Base-by-base conservation (phyloP, 352 stramenopile species). In the Phytophthora aleatoria region DNA sequence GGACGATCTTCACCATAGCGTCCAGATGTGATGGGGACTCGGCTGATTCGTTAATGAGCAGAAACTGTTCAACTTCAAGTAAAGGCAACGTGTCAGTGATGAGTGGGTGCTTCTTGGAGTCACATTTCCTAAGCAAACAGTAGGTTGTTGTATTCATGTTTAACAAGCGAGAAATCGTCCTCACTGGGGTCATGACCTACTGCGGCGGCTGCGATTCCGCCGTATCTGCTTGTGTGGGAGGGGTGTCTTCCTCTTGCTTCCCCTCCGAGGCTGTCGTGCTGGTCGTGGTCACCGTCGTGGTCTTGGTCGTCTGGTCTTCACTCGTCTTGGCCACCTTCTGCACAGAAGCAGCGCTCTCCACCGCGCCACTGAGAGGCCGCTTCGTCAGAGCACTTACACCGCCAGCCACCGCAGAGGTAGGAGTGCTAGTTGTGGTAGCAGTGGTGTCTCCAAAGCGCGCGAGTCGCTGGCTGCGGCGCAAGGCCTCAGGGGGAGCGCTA, bases 1-100 rank as follows among this genome's bases (percentile, higher is more conserved):
- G 67, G 20, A 91, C 83, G 55, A 90, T 79, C 70, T 85, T 88
- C 54, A 81, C 48, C 64, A 76, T 73, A 6, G 12, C 31, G 1
- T 24, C 35, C 4, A 33, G 47, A 44, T 56, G 30, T 67, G 44
- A 38, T 36, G 38, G 28, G 31, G 42, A 27, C 5, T 49, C 28
- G 26, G 38, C 36, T 64, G 48, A 58, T 58, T 52, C 12, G 28
- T 20, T 28, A 52, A 38, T 64, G 57, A 35, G 1, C 11, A 52
- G 42, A 44, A 30, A n/a, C 35, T 9, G 10, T 15, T 20, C 20
- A 41, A 58, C 10, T 52, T 63, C 61, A 69, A 67, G 30, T n/a
- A 61, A 48, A 20, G 20, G 20, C 20, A 20, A 20, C 20, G 20
- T 20, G 20, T 20, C 20, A 20, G 20, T 49, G 55, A 62, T 62